Conservation (phyloP, 257 asterid genomes). For the Eucommia ulmoides region DNA sequence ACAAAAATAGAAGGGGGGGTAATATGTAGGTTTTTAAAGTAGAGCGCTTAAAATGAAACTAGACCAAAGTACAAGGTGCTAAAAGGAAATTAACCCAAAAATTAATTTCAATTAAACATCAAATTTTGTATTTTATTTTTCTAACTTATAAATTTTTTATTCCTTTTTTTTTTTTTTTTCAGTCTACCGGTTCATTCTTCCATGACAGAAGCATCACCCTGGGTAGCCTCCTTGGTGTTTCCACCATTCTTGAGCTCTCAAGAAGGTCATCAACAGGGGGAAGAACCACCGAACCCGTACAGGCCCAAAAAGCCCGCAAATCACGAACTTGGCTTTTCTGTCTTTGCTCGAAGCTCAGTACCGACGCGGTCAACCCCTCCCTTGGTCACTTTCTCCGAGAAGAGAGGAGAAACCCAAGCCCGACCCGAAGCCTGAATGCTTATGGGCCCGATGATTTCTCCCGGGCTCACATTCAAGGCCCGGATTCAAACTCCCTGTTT, state of each 20-base stretch:
- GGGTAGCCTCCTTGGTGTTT: constrained; percentile 35
- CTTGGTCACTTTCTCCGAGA: constrained; percentile 43
- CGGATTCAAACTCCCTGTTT: constrained; percentile 24
- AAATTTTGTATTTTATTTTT: too few relatives aligned
- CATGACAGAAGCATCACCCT: constrained; percentile 37
- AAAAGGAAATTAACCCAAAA: too few relatives aligned
- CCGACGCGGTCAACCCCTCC: constrained; percentile 39
- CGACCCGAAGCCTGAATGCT: constrained; percentile 16
- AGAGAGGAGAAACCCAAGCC: constrained; percentile 26
- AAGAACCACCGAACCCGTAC: constrained; percentile 11
- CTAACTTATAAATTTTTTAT: too few relatives aligned
- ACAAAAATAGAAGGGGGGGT: too few relatives aligned
- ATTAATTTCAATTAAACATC: too few relatives aligned
- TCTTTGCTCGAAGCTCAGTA: constrained; percentile 25
- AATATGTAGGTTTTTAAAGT: too few relatives aligned
- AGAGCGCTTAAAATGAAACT: too few relatives aligned
- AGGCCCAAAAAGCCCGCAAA: constrained; percentile 16
- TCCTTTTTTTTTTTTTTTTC: too few relatives aligned
- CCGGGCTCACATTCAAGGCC: constrained; percentile 6
- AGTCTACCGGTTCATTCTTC: constrained; percentile 39
- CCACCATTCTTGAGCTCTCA: constrained; percentile 27
- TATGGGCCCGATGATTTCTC: constrained; percentile 24
- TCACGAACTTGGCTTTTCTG: constrained; percentile 31
- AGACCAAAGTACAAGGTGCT: too few relatives aligned
- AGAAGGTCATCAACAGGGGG: constrained; percentile 26